Evolutionary conservation across 192 early-diverging fungal species (phyloP).

Genomic region (Coemansia brasiliensis): DNA sequence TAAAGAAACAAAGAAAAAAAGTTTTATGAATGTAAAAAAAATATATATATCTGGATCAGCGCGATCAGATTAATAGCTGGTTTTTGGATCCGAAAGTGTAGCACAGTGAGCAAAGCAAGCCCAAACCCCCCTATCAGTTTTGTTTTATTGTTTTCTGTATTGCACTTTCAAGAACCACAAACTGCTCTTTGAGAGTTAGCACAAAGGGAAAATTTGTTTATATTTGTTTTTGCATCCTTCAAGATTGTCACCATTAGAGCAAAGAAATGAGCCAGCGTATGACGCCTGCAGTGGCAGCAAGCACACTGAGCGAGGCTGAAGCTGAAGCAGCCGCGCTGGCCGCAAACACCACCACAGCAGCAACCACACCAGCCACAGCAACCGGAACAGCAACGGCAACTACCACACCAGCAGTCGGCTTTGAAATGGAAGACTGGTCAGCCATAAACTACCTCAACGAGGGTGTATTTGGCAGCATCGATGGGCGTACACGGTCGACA

Average conservation of each 20-base stretch:
- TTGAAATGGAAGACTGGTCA: slow-evolving; percentile 30
- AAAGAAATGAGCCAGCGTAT: slow-evolving; percentile 17
- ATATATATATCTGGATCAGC: not conserved
- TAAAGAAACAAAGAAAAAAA: slow-evolving; percentile 18
- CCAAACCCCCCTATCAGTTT: too few relatives aligned
- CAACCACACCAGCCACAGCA: slow-evolving; percentile 4
- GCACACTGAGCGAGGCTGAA: slow-evolving; percentile 7
- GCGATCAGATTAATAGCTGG: too few relatives aligned
- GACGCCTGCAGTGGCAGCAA: slow-evolving; percentile 1
- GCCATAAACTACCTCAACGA: slow-evolving; percentile 24
- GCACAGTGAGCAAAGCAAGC: too few relatives aligned
- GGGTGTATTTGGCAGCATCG: slow-evolving; percentile 50
- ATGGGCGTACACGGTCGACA: slow-evolving; percentile 38
- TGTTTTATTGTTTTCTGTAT: too few relatives aligned
- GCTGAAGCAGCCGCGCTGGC: slow-evolving; percentile 16
- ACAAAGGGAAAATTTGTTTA: too few relatives aligned
- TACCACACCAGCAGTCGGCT: slow-evolving; percentile 10
- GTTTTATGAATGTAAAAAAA: not conserved
- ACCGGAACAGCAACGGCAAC: slow-evolving; percentile 9
- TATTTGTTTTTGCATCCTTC: too few relatives aligned
- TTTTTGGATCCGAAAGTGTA: too few relatives aligned
- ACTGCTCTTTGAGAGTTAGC: too few relatives aligned
- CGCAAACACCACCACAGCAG: slow-evolving; percentile 4
- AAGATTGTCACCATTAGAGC: too few relatives aligned
- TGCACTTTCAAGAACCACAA: too few relatives aligned